Percentiles rank a stretch among this genome's conserved stretches.
These are phyloP conservation scores for Sordariomycetes sp. DNA, from an alignment of 2,329 filamentous ascomycete species.

Conservation along the genomic window DNA sequence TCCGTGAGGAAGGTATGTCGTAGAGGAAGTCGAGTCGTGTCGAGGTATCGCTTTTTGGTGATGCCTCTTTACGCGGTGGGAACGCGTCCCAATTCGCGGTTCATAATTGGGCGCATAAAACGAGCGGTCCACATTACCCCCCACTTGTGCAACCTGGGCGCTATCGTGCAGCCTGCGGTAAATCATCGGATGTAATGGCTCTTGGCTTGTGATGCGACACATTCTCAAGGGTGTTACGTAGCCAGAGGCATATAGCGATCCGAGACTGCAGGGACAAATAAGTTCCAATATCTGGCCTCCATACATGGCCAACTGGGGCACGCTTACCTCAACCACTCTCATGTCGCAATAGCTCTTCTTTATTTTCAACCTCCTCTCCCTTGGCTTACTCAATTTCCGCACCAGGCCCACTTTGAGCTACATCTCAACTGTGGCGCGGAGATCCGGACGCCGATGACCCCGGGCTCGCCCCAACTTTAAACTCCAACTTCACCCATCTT, in stretches of 20 bases:
- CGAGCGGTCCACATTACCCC: background rate
- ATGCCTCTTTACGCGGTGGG: background rate
- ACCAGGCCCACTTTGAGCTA: background rate
- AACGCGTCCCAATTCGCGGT: background rate
- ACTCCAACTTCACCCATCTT: background rate
- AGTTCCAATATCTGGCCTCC: background rate
- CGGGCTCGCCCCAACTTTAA: background rate
- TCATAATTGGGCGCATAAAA: background rate
- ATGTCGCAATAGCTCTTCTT: background rate
- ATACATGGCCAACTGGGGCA: background rate
- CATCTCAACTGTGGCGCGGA: background rate
- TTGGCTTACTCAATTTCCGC: background rate
- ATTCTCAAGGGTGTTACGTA: slow-evolving; percentile 3
- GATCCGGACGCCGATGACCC: background rate
- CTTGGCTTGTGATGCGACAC: background rate
- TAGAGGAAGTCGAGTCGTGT: background rate
- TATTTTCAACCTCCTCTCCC: background rate
- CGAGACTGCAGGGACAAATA: background rate
- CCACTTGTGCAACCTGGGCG: background rate
- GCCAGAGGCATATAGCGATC: background rate
- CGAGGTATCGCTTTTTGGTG: background rate
- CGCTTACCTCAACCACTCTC: background rate
- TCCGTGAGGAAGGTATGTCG: background rate
- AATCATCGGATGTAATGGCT: background rate
- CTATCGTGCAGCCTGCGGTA: background rate